Base-by-base conservation (phyloP, 768 basidiomycete genomes). In the Lactifluus echinatus region DNA sequence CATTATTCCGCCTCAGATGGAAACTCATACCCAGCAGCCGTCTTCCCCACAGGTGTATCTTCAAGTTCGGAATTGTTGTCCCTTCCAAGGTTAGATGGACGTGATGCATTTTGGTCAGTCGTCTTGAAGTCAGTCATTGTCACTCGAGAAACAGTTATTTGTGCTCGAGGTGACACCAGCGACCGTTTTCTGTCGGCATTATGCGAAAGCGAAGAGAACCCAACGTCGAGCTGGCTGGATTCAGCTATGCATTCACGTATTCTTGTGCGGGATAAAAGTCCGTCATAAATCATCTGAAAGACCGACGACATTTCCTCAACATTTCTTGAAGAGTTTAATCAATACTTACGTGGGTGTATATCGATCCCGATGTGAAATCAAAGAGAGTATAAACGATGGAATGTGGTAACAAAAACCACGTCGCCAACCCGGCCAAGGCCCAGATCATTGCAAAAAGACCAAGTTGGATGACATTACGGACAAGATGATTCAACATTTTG, bases 311-410 rank as follows among this genome's bases (percentile, higher is more conserved):
- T 43, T 26, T 34, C 19, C 24, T 44, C 10, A 53, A 34, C 11
- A 34, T 26, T 8, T 34, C 14, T 42, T 21, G 31, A 8, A 53
- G 23, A 6, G 8, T 12, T 43, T 29, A 14, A 23, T 8, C 11
- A 45, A 33, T 17, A 47, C 46, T 34, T 43, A 53, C 53, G 43
- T 53, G 53, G 3, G 53, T 53, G 44, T 53, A 53, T 26, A 53
- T 53, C n/a, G 44, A 45, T 24, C 53, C 53, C 21, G 44, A 44
- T 45, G 53, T 45, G 23, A 21, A 19, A 12, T 44, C 53, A 46
- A 53, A 53, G 7, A 53, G 3, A 0, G 24, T n/a, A 36, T 45
- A 45, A 3, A 46, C 2, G 2, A 24, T 28, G 17, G 21, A 24
- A 8, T 6, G 5, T 10, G 53, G 53, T n/a, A n/a, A n/a, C n/a